Evolutionary conservation across 1,284 basidiomycete species (phyloP).

Genomic region (Ceratobasidium sp.): DNA sequence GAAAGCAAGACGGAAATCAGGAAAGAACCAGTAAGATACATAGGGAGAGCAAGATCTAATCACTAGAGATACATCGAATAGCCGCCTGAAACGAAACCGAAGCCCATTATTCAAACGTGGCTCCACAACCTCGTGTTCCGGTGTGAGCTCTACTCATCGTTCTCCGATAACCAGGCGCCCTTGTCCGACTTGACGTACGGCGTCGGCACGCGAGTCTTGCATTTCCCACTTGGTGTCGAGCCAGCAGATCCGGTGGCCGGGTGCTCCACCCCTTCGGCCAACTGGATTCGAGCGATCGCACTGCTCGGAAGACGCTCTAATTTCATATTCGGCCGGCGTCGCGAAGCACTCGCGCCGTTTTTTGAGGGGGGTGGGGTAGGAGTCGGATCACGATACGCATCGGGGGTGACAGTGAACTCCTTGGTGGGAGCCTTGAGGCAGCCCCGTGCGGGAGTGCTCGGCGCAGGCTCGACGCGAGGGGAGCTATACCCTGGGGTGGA

Average conservation of each 20-base stretch:
- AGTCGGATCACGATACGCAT: background rate
- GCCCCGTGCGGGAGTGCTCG: constrained; percentile 12
- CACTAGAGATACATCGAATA: constrained; percentile 29
- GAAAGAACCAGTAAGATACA: constrained; percentile 9
- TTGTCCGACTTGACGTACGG: constrained; percentile 37
- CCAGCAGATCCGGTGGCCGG: background rate
- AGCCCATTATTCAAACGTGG: constrained; percentile 2
- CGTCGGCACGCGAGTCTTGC: constrained; percentile 26
- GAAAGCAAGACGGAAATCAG: background rate
- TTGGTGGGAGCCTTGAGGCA: constrained; percentile 29
- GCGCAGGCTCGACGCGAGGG: background rate
- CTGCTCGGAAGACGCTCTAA: constrained; percentile 27
- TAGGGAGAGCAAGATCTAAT: constrained; percentile 3
- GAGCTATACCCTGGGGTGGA: background rate
- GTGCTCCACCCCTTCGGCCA: constrained; percentile 17
- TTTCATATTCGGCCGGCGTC: constrained; percentile 31
- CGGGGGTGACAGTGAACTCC: constrained; percentile 10
- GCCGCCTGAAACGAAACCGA: constrained; percentile 5
- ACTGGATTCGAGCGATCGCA: constrained; percentile 29
- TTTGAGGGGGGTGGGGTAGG: background rate
- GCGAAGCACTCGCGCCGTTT: background rate
- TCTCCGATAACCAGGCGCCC: constrained; percentile 14
- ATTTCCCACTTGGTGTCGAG: background rate
- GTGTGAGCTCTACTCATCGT: constrained; percentile 11
- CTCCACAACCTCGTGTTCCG: constrained; percentile 16